Percentiles rank a stretch among this genome's conserved stretches.
phyloP scores from a whole-genome alignment of 2,329 filamentous ascomycete genomes.

The Passalora sequoiae region DNA sequence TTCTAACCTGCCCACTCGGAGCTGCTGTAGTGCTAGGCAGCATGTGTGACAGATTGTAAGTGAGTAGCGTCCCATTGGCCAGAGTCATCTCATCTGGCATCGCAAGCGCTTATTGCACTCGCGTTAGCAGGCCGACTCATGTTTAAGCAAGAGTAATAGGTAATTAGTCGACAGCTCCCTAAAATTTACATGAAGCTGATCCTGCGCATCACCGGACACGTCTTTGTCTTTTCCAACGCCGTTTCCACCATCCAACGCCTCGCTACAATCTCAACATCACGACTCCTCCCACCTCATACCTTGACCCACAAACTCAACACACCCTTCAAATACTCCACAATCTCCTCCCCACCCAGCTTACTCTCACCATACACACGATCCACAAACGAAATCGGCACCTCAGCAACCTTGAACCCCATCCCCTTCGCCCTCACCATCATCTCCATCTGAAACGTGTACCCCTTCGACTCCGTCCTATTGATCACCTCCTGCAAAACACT shows the following conservation, averaged over 20 bases:
- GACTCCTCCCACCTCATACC: conserved; percentile 34
- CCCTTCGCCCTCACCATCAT: conserved; percentile 97
- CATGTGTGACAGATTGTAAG: no score
- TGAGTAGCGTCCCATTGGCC: no score
- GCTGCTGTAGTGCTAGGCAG: no score
- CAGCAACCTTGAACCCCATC: conserved; percentile 87
- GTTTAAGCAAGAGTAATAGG: no score
- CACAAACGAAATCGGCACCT: conserved; percentile 95
- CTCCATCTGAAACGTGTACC: conserved; percentile 99
- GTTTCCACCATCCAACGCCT: conserved; percentile 17
- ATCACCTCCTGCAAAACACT: conserved; percentile 85
- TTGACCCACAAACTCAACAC: conserved; percentile 48
- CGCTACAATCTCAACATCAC: conserved; percentile 9
- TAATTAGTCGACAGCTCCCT: not conserved
- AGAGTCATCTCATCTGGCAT: no score
- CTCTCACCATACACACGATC: conserved; percentile 92
- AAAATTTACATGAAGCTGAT: conserved; percentile 15
- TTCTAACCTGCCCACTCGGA: no score
- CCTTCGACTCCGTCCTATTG: conserved; percentile 84
- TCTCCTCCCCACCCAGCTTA: conserved; percentile 91
- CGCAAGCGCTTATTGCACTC: no score
- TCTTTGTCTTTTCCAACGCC: no score
- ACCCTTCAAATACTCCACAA: conserved; percentile 86
- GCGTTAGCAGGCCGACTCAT: no score
- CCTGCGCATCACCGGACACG: not conserved